Base-by-base conservation (phyloP, 768 basidiomycete genomes). In the Russula sp. region DNA sequence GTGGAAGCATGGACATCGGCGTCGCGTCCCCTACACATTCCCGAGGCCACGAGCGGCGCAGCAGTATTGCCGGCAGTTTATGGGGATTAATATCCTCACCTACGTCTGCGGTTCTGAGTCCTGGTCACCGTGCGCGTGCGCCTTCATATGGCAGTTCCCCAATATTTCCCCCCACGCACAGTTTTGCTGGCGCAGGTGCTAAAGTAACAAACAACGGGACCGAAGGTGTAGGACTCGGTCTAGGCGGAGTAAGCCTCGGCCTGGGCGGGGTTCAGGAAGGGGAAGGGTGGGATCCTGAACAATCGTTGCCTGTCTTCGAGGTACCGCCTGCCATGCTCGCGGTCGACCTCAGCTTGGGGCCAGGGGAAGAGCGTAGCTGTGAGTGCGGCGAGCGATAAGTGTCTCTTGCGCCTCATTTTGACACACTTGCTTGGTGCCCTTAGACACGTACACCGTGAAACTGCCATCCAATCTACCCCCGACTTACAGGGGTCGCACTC, bases 291-390 rank as follows among this genome's bases (percentile, higher is more conserved):
- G 83, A 85, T 62, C 81, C 83, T 0, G 87, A 88, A 38, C 73
- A 74, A 4, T 87, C 86, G 0, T 73, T 98, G 20, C 94, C 96
- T 0, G 94, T 92, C 0, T 86, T 96, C 28, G 88, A 94, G 66
- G 85, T 89, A 0, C 88, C 89, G 62, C 89, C 91, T 11, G 83
- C 89, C 36, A 89, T 98, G 84, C 78, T 98, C 11, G 94, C 90
- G 0, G 92, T 99, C 0, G 97, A 98, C 74, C 72, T 98, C 34
- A 76, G 79, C 5, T 79, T 99, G 20, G 80, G 76, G 3, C 92
- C 93, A n/a, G 94, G 94, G 5, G 89, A 95, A 74, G 88, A 84
- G 38, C 82, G 86, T 64, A 89, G 82, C 66, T 97, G 94, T 95
- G 72, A 68, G 89, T 83, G 9, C 50, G 48, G 48, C 38, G 68